These are phyloP conservation scores for Aspergillus tamarii DNA, from an alignment of 2,329 filamentous ascomycete genomes.

Conservation along the genomic window DNA sequence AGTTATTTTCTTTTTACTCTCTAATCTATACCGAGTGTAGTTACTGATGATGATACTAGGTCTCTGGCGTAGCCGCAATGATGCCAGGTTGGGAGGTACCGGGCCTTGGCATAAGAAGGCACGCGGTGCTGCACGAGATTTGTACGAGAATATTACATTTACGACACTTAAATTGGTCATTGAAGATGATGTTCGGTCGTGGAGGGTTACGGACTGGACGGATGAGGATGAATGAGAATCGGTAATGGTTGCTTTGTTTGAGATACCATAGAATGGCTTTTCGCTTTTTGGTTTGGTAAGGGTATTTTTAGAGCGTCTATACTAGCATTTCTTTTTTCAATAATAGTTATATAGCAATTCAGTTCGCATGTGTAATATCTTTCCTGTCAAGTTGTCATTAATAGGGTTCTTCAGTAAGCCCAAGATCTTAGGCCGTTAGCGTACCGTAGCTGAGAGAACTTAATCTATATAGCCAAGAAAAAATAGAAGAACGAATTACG, in stretches of 20 bases:
- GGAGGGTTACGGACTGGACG: slow-evolving; percentile 65
- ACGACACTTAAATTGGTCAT: slow-evolving; percentile 67
- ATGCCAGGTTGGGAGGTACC: slow-evolving; percentile 62
- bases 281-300: neutral
- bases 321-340: neutral
- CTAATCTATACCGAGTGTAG: neutral
- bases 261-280: neutral
- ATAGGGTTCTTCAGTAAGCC: neutral
- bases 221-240: slow-evolving; percentile 27
- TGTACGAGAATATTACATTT: slow-evolving; percentile 68
- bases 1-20: slow-evolving; percentile 27
- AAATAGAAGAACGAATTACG: neutral
- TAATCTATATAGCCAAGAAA: neutral
- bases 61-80: slow-evolving; percentile 63
- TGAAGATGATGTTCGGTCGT: slow-evolving; percentile 64
- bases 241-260: neutral
- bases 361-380: neutral
- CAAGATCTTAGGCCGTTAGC: neutral
- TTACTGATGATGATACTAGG: slow-evolving; percentile 51
- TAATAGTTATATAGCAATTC: neutral
- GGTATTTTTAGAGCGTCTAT: neutral
- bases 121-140: slow-evolving; percentile 49
- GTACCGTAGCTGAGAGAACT: neutral
- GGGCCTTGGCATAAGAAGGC: slow-evolving; percentile 62
- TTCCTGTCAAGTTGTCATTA: neutral